Evolutionary conservation across 2,329 filamentous ascomycete species (phyloP), one percentile per base, ranked within the genome.

Genomic region (Trichoderma sp.): DNA sequence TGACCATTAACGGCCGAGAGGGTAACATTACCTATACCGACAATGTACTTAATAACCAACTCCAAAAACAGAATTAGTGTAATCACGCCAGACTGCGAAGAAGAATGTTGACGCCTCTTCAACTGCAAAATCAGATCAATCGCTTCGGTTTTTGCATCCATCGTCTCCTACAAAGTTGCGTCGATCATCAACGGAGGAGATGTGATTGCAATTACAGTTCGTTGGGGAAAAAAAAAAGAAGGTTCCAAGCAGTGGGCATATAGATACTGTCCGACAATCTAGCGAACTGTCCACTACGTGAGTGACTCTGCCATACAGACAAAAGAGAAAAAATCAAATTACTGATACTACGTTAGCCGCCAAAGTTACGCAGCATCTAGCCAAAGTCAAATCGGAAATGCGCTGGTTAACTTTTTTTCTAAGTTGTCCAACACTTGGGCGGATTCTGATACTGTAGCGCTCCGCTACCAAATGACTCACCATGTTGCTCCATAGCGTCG

Each of bases 401-500:
- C 22, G 22, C 34, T 42, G 22, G 22, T 34, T 29, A n/a, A n/a
- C 4, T 7, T 17, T 27, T 19, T 37, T 29, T 13, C 19, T 37
- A 13, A 25, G 25, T 35, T 10, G 6, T 6, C 2, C 35, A 27
- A 39, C 22, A n/a, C 22, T 17, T 32, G 17, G 5, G 32, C 4
- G 13, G 13, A 34, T 29, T 32, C 15, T 54, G 10, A 29, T 19
- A 54, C 60, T 64, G 50, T 34, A 52, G 58, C 58, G 58, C 32
- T 17, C 22, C 59, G 59, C 45, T 17, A 25, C 39, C 22, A 64
- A 42, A 52, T 64, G 60, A 64, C 60, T 64, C 60, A 64, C 60
- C 34, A 64, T 17, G 19, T 39, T 25, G 48, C 25, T 37, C 48
- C 48, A 54, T 54, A 54, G 60, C 22, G 27, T 48, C 60, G 60